Percentiles rank a stretch among this genome's conserved stretches.
Conservation (phyloP, 2,329 filamentous ascomycete genomes). For the Fusarium albosuccineum region DNA sequence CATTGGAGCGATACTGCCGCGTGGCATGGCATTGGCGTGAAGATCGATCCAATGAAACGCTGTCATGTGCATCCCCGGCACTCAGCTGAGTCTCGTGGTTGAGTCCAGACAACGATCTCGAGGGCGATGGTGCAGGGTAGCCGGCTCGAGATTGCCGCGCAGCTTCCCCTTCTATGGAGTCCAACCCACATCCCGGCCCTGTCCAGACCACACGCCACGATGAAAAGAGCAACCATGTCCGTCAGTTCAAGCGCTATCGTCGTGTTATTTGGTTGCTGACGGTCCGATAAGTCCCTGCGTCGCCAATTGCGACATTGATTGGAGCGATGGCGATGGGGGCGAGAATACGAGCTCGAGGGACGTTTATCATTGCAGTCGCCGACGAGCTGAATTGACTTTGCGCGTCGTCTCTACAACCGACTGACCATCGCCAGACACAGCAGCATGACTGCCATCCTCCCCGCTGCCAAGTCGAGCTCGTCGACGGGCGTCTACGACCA, state of each 20-base stretch:
- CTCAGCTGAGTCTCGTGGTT: no score
- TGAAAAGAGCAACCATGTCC: constrained; percentile 31
- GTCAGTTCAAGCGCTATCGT: background rate
- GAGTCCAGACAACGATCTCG: no score
- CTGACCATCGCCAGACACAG: constrained; percentile 6
- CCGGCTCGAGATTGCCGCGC: background rate
- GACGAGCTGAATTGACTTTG: background rate
- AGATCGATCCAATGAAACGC: no score
- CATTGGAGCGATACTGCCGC: no score
- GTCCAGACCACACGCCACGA: constrained; percentile 24
- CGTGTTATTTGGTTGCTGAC: constrained; percentile 10
- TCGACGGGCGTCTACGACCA: constrained; percentile 17
- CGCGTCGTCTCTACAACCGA: background rate
- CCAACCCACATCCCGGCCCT: constrained; percentile 13
- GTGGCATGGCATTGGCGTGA: no score
- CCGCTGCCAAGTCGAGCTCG: constrained; percentile 18
- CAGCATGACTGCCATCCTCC: constrained; percentile 30
- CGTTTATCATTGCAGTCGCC: background rate
- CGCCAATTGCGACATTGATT: constrained; percentile 32
- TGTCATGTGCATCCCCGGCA: no score
- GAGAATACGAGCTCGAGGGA: constrained; percentile 22
- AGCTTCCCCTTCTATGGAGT: constrained; percentile 15
- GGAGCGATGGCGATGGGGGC: constrained; percentile 22
- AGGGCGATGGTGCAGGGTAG: background rate
- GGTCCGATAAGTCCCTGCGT: constrained; percentile 20